Base-by-base conservation (phyloP, 257 asterid genomes). In the Gentiana macrophylla region DNA sequence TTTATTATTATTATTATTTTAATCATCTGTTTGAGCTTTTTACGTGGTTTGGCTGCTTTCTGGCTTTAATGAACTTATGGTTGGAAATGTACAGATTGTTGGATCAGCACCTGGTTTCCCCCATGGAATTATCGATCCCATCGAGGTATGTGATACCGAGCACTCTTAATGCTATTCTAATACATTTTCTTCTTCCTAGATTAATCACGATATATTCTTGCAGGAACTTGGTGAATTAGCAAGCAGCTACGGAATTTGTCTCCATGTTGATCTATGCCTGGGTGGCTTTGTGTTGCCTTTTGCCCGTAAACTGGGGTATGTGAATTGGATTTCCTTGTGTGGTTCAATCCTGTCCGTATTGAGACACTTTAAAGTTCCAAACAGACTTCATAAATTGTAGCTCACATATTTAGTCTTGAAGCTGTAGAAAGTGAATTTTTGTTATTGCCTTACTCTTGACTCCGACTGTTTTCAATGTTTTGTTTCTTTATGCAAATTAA, bases 71-170 rank as follows among this genome's bases (percentile, higher is more conserved):
- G 6, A 7, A 37, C 53, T 47, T 3, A 37, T 7, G 13, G 13
- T 44, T 63, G 51, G 63, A 50, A 63, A 49, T 60, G 54, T 54
- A 65, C 89, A 92, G 98, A 80, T 92, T 80, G 86, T 88, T 81
- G 99, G 97, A 73, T 92, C 97, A 52, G 95, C 99, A 48, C 99
- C 99, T 52, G 99, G 99, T 61, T 92, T 88, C 71, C 99, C 99
- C n/a, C 99, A 92, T 75, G 99, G 99, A 72, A 83, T 92, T 61
- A 78, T 92, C 33, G 99, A 92, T 75, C 99, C 97, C 55, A 92
- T 92, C 61, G 94, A 92, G 99, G 98, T 65, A 84, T 53, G 76
- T 57, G 64, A 43, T 64, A 58, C 34, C 37, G 36, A 13, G 56
- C 50, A 50, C 35, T 62, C 56, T 45, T 13, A 32, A 41, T 6